Evolutionary conservation across 2,329 filamentous ascomycete species (phyloP).

Genomic region (Plenodomus lindquistii): DNA sequence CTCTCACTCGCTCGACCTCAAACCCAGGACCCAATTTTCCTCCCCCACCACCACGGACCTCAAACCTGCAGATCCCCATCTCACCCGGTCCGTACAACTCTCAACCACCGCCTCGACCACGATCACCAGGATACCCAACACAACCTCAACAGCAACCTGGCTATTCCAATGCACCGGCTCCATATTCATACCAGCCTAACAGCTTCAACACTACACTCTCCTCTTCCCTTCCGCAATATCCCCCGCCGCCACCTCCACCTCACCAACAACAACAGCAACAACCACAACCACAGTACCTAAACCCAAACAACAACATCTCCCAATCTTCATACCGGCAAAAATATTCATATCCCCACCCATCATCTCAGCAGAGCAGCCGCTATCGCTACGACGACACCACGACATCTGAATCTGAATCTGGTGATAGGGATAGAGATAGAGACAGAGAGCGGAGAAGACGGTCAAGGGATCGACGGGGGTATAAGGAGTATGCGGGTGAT

Average conservation of each 20-base stretch:
- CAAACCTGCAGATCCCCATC: slow-evolving; percentile 20
- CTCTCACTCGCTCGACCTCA: slow-evolving; percentile 32
- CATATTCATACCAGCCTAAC: too few species aligned
- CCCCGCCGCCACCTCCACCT: neutral
- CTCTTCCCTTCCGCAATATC: too few species aligned
- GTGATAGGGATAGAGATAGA: slow-evolving; percentile 1
- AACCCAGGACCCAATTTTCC: slow-evolving; percentile 22
- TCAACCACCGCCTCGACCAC: slow-evolving; percentile 6
- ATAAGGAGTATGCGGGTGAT: neutral
- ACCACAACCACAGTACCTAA: neutral
- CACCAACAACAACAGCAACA: slow-evolving; percentile 1
- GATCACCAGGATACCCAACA: slow-evolving; percentile 2
- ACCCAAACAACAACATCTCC: slow-evolving; percentile 1
- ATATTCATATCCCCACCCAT: neutral
- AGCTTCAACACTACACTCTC: too few species aligned
- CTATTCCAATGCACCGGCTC: too few species aligned
- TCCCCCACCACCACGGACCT: slow-evolving; percentile 14
- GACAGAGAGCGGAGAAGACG: slow-evolving; percentile 6
- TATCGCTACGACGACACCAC: slow-evolving; percentile 21
- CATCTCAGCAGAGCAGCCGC: slow-evolving; percentile 2
- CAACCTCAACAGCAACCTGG: neutral
- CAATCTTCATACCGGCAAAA: slow-evolving; percentile 25
- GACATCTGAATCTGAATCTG: slow-evolving; percentile 31
- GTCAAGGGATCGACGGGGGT: neutral
- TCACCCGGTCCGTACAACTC: slow-evolving; percentile 3